Evolutionary conservation across 2,329 filamentous ascomycete species (phyloP).

Genomic region (Fusarium cicatricum): DNA sequence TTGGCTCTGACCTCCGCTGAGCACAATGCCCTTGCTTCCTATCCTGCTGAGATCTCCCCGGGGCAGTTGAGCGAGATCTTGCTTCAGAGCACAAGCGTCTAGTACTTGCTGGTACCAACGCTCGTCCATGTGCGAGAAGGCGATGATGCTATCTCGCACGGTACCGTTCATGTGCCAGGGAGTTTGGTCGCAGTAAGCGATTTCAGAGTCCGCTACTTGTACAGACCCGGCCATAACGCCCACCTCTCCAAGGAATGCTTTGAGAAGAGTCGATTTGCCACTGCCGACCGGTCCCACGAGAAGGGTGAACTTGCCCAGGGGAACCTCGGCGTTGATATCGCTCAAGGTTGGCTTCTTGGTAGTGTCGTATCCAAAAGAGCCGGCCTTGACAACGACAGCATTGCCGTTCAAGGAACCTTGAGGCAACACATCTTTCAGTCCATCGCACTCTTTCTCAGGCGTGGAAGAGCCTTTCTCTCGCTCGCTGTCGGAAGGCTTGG

Average conservation of each 20-base stretch:
- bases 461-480: neutral
- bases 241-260: conserved; percentile 43
- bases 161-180: conserved; percentile 44
- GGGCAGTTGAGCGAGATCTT: conserved; percentile 42
- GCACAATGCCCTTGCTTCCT: conserved; percentile 48
- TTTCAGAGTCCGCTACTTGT: neutral
- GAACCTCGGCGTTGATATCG: conserved; percentile 7
- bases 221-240: conserved; percentile 15
- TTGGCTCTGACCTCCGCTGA: conserved; percentile 51
- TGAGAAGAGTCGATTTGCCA: conserved; percentile 48
- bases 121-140: conserved; percentile 36
- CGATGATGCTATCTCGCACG: conserved; percentile 46
- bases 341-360: conserved; percentile 9
- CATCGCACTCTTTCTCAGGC: neutral
- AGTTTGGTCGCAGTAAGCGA: conserved; percentile 40
- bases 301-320: conserved; percentile 21
- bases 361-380: conserved; percentile 20
- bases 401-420: neutral
- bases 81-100: conserved; percentile 27
- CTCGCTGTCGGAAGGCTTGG: neutral
- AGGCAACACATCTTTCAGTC: neutral
- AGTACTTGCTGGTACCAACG: conserved; percentile 44
- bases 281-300: conserved; percentile 48
- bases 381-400: neutral
- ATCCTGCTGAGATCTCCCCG: conserved; percentile 45